Base-by-base conservation (phyloP, 352 stramenopile species). In the Phytophthora pluvialis region DNA sequence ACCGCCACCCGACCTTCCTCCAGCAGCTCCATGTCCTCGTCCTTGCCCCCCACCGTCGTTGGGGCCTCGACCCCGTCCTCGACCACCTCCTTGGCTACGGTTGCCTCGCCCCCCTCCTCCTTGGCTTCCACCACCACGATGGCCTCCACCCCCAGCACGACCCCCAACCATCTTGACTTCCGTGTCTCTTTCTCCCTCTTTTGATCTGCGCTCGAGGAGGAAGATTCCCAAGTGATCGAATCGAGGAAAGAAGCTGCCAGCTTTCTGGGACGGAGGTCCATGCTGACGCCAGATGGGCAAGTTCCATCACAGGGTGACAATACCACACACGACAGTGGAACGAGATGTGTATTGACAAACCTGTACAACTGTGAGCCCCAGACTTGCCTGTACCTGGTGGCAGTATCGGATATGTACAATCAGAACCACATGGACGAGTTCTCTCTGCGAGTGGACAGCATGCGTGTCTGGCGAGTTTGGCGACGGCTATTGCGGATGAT, bases 371-470 rank as follows among this genome's bases (percentile, higher is more conserved):
- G 21, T 21, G 21, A 21, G 21, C 21, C 21, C 21, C 21, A n/a
- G n/a, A n/a, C n/a, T 21, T 21, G 11, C 9, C 33, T 39, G 33
- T 39, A 5, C 33, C 21, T 21, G 21, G 21, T 21, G 21, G 21
- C 21, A 21, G 21, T 21, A 21, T 21, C 21, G 21, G 21, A 21
- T 21, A 21, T 21, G 21, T 21, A 21, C 21, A 21, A 1, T 69
- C 35, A 93, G 38, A 93, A 93, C 85, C 85, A 93, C 78, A 91
- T 93, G 31, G 85, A 93, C 15, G 81, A 80, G 67, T 88, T 91
- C 57, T 93, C 82, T 61, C 84, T 90, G 31, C 77, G 78, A 0
- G 70, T 62, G 11, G 80, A 80, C 12, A 90, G 73, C 57, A 80
- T 72, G 10, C 85, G 74, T 10, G 66, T 67, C 57, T 78, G 70